Percentiles rank a stretch among this genome's conserved stretches.
Evolutionary conservation across 495 filamentous ascomycete genomes (phyloP).

Genomic region (Penicillium goetzii): DNA sequence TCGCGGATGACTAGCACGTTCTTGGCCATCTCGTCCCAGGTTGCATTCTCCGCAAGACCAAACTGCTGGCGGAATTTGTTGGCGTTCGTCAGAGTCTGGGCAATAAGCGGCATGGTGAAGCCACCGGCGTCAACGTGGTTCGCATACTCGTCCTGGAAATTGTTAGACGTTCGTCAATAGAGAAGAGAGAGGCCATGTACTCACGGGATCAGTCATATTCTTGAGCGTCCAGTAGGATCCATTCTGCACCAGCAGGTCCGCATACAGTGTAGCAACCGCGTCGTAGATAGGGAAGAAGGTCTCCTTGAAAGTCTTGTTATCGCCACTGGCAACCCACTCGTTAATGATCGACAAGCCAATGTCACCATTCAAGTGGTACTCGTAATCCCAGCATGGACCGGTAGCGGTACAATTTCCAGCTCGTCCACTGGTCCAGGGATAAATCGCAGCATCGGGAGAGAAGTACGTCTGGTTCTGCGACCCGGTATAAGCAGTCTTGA

Average conservation of each 20-base stretch:
- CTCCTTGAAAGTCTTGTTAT: slow-evolving; percentile 56
- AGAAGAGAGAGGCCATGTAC: slow-evolving; percentile 16
- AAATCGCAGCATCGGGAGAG: slow-evolving; percentile 57
- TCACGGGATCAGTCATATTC: slow-evolving; percentile 79
- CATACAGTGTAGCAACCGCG: slow-evolving; percentile 60
- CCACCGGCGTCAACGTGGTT: slow-evolving; percentile 73
- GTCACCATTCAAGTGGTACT: slow-evolving; percentile 70
- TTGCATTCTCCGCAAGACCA: slow-evolving; percentile 52
- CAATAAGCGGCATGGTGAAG: slow-evolving; percentile 72
- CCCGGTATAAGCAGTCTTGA: slow-evolving; percentile 47
- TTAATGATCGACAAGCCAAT: slow-evolving; percentile 67
- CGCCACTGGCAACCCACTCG: slow-evolving; percentile 63
- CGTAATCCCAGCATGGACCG: slow-evolving; percentile 66
- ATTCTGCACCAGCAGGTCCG: slow-evolving; percentile 58
- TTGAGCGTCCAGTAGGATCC: slow-evolving; percentile 52
- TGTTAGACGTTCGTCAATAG: neutral
- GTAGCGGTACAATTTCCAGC: slow-evolving; percentile 68
- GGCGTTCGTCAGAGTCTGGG: slow-evolving; percentile 56
- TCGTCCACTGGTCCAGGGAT: slow-evolving; percentile 66
- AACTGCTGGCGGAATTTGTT: slow-evolving; percentile 62
- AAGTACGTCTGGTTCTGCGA: slow-evolving; percentile 59
- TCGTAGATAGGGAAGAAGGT: slow-evolving; percentile 62
- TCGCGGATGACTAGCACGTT: slow-evolving; percentile 57
- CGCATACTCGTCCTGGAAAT: slow-evolving; percentile 66
- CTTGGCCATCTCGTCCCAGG: slow-evolving; percentile 56